These are phyloP conservation scores for Xylaria hypoxylon DNA, from an alignment of 2,329 filamentous ascomycete species.

Conservation along the genomic window DNA sequence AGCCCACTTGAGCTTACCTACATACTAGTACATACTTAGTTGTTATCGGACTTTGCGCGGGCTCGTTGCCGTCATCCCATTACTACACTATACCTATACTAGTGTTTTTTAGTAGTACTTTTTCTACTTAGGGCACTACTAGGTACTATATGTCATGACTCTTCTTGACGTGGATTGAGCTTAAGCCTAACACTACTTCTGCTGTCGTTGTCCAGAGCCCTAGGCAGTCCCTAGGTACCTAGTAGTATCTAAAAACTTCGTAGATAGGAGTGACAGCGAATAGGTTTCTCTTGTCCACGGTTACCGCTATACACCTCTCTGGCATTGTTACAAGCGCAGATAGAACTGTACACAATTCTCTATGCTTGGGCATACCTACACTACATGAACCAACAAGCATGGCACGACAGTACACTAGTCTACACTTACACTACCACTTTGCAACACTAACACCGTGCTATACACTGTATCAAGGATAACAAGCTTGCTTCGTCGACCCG, in stretches of 20 bases:
- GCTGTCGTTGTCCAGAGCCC: background rate
- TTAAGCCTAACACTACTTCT: background rate
- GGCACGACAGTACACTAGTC: too few species aligned
- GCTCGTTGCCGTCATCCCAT: slow-evolving; percentile 2
- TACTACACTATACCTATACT: background rate
- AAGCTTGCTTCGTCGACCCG: slow-evolving; percentile 15
- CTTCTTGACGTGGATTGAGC: slow-evolving; percentile 9
- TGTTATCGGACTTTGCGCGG: slow-evolving; percentile 1
- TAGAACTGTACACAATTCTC: background rate
- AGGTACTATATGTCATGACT: slow-evolving; percentile 27
- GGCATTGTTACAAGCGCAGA: background rate
- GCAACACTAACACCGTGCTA: background rate
- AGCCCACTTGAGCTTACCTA: slow-evolving; percentile 14
- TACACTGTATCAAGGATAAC: background rate
- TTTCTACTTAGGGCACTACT: slow-evolving; percentile 22
- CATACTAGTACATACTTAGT: too few species aligned
- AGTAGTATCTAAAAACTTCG: too few species aligned
- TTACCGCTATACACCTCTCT: background rate
- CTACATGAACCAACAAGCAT: too few species aligned
- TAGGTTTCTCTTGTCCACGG: background rate
- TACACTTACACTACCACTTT: too few species aligned
- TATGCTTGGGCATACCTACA: background rate
- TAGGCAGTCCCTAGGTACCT: too few species aligned
- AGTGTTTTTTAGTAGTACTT: background rate
- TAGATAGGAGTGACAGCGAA: background rate